phyloP scores from a whole-genome alignment of 1,284 basidiomycete genomes.

The Boletellus dicymbophilus region DNA sequence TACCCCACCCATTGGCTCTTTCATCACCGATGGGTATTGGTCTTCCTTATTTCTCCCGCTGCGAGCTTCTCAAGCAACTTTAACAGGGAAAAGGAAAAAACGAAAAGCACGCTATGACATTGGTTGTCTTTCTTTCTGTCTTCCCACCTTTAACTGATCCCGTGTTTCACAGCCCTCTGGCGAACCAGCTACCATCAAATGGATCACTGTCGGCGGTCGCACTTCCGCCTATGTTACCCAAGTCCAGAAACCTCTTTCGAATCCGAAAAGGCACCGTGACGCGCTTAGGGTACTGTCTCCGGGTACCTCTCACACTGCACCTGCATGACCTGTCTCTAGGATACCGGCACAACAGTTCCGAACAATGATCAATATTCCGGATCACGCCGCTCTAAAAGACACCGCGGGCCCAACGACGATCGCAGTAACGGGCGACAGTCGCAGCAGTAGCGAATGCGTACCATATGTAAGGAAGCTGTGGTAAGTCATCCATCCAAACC shows the following conservation, averaged over 20 bases:
- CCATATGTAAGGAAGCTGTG: neutral
- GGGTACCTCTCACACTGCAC: neutral
- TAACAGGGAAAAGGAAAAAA: slow-evolving; percentile 76
- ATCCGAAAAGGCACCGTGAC: slow-evolving; percentile 1
- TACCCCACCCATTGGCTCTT: slow-evolving; percentile 80
- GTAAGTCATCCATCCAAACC: neutral
- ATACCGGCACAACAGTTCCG: neutral
- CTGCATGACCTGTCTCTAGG: neutral
- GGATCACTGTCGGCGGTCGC: slow-evolving; percentile 79
- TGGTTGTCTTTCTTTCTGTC: slow-evolving; percentile 44
- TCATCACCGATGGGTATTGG: slow-evolving; percentile 67
- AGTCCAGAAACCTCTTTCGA: slow-evolving; percentile 52
- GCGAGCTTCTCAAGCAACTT: slow-evolving; percentile 11
- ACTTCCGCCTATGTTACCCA: slow-evolving; percentile 77
- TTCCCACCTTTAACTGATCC: slow-evolving; percentile 4
- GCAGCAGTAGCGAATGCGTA: neutral
- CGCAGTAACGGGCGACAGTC: neutral
- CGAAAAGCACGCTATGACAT: slow-evolving; percentile 45
- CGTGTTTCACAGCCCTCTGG: slow-evolving; percentile 59
- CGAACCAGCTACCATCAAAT: slow-evolving; percentile 70
- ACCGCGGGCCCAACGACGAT: slow-evolving; percentile 1
- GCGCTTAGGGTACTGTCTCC: slow-evolving; percentile 7
- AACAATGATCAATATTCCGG: neutral
- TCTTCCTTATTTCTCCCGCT: slow-evolving; percentile 9
- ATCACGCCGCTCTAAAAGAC: slow-evolving; percentile 6